Percentiles rank a stretch among this genome's conserved stretches.
Conservation (phyloP, 208 protist genomes). For the Acanthamoeba healyi region DNA sequence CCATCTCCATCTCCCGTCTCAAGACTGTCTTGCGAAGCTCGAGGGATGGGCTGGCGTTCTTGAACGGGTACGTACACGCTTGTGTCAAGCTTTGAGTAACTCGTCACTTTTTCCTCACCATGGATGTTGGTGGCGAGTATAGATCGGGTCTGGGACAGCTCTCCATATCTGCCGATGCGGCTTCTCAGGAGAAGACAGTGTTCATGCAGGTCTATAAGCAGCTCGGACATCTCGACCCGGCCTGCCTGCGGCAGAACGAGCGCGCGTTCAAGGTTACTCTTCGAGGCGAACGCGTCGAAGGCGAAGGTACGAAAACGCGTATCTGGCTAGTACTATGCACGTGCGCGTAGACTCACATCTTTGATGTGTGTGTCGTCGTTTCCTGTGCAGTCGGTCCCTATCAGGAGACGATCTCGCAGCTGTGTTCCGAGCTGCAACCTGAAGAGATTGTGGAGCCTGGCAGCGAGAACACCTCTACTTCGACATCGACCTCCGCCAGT, state of each 20-base stretch:
- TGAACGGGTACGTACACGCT: not conserved
- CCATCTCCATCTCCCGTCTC: conserved; percentile 34
- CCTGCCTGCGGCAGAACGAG: conserved; percentile 20
- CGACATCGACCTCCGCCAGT: not conserved
- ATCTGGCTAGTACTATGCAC: not conserved
- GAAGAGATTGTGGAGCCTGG: not conserved
- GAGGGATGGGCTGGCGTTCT: not conserved
- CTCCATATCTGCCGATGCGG: not conserved
- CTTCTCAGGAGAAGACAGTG: conserved; percentile 15
- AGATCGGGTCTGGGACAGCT: not conserved
- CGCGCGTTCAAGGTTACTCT: conserved; percentile 42
- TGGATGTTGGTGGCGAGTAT: too few species aligned
- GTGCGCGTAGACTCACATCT: not conserved
- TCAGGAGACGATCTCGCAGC: conserved; percentile 44
- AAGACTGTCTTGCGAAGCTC: conserved; percentile 18
- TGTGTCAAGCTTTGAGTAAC: too few species aligned
- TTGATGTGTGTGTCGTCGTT: not conserved
- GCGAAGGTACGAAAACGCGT: not conserved
- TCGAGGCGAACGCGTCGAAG: conserved; percentile 18
- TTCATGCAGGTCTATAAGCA: conserved; percentile 60
- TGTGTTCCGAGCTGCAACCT: conserved; percentile 44
- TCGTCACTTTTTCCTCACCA: too few species aligned
- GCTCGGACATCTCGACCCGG: not conserved
- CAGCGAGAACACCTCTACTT: not conserved
- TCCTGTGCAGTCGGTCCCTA: not conserved